Conservation (phyloP, 306 rosid species). For the Luffa acutangula region DNA sequence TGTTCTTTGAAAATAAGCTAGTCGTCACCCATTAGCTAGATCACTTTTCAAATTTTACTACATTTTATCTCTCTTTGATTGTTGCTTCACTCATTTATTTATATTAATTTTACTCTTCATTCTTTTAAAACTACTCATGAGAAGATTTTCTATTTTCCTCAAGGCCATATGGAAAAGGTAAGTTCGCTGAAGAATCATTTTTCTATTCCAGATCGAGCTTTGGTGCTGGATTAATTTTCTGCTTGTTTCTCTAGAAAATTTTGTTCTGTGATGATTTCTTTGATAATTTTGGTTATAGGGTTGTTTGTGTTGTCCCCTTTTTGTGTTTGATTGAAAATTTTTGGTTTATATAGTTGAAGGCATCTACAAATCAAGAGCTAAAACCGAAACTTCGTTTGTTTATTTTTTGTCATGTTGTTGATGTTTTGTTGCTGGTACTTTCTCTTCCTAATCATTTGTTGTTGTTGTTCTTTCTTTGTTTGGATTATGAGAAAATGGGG, state of each 20-base stretch:
- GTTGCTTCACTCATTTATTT: too few relatives aligned
- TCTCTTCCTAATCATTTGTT: neutral
- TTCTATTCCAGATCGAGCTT: slow-evolving; percentile 11
- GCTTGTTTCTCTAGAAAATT: neutral
- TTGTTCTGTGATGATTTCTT: neutral
- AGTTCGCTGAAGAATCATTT: slow-evolving; percentile 5
- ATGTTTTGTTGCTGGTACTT: slow-evolving; percentile 61
- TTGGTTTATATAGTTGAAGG: slow-evolving; percentile 55
- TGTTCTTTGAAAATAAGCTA: too few relatives aligned
- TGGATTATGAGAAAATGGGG: neutral
- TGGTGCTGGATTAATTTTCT: neutral
- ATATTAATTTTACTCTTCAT: too few relatives aligned
- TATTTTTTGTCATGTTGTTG: slow-evolving; percentile 58
- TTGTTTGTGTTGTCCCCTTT: neutral
- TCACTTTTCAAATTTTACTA: too few relatives aligned
- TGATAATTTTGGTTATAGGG: slow-evolving; percentile 1
- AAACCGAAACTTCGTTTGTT: slow-evolving; percentile 64
- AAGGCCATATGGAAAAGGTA: slow-evolving; percentile 95
- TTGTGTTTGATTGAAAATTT: neutral
- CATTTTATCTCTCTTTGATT: too few relatives aligned
- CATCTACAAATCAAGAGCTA: slow-evolving; percentile 73
- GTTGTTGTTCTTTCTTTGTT: neutral
- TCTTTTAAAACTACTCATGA: too few relatives aligned
- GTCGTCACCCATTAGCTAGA: too few relatives aligned
- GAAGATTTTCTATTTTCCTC: slow-evolving; percentile 79